Base-by-base conservation (phyloP, 2,329 filamentous ascomycete species). In the Ascochyta clinopodiicola region DNA sequence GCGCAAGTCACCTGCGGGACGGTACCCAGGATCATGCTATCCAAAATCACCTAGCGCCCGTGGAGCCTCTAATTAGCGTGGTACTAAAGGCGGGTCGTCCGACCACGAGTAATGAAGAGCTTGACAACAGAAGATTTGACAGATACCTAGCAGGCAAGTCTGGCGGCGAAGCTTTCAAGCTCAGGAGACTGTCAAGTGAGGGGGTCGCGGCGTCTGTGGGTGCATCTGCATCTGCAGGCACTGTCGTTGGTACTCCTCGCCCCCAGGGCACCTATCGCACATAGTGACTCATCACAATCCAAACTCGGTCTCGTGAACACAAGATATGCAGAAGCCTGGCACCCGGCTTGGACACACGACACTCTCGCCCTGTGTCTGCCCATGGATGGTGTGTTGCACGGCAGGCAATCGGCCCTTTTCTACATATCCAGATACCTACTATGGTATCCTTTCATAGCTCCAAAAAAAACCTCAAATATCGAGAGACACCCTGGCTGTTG, bases 271-370 rank as follows among this genome's bases (percentile, higher is more conserved):
- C 38, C 40, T 31, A 43, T 15, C 19, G 21, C 17, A 37, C 42
- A 45, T 50, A 24, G 42, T 56, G 52, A 56, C 42, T 37, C 42
- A 56, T 50, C 36, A 56, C 45, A 46, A 10, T 51, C 36, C 46
- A 38, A 19, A 42, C 42, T 24, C 24, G 38, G 40, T 35, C 25
- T 46, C 19, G 27, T 43, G 46, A 29, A 17, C 32, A 51, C 37
- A 43, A 50, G 15, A 22, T 17, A 34, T 42, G 46, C 52, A 46
- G 31, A 43, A 42, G 21, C 15, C 42, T 22, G 46, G 52, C 42
- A 46, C 31, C 43, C 12, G 19, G 52, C 25, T 31, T 42, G 39
- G 40, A 25, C 37, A 50, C 52, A 55, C 40, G 36, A 25, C 38
- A 27, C 19, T 36, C 32, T n/a, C 34, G 17, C 29, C 29, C n/a